phyloP scores from a whole-genome alignment of 805 yeast genomes.

The Kodamaea neixiangensis region DNA sequence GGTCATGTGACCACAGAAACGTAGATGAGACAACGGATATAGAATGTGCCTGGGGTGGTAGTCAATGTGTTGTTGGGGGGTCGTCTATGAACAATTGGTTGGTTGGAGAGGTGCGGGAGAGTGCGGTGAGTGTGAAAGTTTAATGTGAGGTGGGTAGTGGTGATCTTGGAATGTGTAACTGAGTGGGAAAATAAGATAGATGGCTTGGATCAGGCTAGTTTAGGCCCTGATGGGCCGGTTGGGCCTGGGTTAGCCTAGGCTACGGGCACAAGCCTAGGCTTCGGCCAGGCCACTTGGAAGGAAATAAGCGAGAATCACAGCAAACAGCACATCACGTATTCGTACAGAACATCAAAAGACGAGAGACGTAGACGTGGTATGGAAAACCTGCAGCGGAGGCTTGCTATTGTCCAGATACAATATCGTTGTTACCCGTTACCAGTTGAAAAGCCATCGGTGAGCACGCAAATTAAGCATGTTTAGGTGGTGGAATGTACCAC shows the following conservation, averaged over 20 bases:
- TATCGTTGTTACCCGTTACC: not conserved
- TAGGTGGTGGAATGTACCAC: not conserved
- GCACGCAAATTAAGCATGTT: not conserved
- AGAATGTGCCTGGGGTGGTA: not conserved
- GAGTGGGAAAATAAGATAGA: too few species aligned
- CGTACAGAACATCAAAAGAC: not conserved
- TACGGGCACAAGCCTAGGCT: too few species aligned
- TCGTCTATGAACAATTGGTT: not conserved
- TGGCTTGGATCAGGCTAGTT: too few species aligned
- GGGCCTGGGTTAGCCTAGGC: too few species aligned
- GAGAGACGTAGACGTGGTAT: not conserved
- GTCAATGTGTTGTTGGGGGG: not conserved
- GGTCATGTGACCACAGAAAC: not conserved
- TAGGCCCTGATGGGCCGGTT: too few species aligned
- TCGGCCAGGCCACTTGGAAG: too few species aligned
- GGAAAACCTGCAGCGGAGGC: not conserved
- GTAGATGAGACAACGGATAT: not conserved
- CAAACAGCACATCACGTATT: not conserved
- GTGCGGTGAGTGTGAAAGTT: too few species aligned
- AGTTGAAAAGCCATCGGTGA: not conserved
- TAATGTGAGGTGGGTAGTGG: not conserved
- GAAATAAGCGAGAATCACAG: too few species aligned
- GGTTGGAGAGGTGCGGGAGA: not conserved
- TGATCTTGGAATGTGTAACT: not conserved
- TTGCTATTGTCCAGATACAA: not conserved